Conservation (phyloP, 257 asterid genomes). For the Oldenlandia corymbosa region DNA sequence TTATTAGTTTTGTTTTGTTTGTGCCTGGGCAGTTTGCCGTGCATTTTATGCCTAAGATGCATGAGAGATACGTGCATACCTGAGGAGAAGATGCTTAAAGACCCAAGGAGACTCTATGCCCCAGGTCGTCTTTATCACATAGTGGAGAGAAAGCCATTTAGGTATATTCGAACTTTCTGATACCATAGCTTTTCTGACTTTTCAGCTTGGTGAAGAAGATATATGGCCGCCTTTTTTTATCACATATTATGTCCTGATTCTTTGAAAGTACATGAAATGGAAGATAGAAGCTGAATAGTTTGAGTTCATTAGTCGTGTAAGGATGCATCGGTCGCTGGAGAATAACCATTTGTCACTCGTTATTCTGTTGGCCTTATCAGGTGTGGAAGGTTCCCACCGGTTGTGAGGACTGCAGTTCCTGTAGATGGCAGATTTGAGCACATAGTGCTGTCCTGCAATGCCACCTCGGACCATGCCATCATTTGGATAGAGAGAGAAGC, state of each 20-base stretch:
- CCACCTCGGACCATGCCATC: slow-evolving; percentile 89
- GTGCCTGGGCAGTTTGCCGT: slow-evolving; percentile 60
- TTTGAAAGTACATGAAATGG: not conserved
- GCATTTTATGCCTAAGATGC: slow-evolving; percentile 73
- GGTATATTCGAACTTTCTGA: slow-evolving; percentile 30
- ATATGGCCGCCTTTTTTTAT: not conserved
- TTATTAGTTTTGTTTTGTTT: not conserved
- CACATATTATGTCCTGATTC: not conserved
- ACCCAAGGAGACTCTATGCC: slow-evolving; percentile 74
- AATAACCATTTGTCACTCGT: slow-evolving; percentile 1
- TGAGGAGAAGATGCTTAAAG: slow-evolving; percentile 77
- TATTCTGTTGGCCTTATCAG: slow-evolving; percentile 26
- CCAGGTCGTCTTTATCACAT: slow-evolving; percentile 93
- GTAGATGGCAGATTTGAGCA: slow-evolving; percentile 95
- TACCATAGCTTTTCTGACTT: not conserved
- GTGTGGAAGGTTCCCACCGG: slow-evolving; percentile 74
- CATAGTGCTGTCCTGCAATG: slow-evolving; percentile 78
- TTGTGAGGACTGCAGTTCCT: slow-evolving; percentile 79
- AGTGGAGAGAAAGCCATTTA: slow-evolving; percentile 75
- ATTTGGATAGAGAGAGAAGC: slow-evolving; percentile 85
- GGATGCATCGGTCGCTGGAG: not conserved
- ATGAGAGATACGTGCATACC: slow-evolving; percentile 79
- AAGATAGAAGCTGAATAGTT: slow-evolving; percentile 6
- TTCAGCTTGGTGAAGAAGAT: not conserved
- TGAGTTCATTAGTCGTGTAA: not conserved